Evolutionary conservation across 176 grass and related monocot species (phyloP).

Genomic region (Oryza longistaminata): DNA sequence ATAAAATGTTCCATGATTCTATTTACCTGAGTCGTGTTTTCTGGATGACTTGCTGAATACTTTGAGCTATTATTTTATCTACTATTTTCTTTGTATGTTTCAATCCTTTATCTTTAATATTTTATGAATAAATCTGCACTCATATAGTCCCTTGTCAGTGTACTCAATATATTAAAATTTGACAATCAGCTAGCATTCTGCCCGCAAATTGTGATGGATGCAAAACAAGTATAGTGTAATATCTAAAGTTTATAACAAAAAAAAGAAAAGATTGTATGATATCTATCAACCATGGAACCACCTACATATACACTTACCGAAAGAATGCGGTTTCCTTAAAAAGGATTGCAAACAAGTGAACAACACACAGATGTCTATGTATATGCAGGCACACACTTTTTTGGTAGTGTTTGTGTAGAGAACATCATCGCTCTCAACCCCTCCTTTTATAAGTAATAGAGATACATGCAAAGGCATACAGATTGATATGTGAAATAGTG

Average conservation of each 20-base stretch:
- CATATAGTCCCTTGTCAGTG: not conserved
- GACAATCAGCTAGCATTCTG: not conserved
- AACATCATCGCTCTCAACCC: not conserved
- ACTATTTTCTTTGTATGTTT: not conserved
- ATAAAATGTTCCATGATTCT: not conserved
- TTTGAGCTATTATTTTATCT: slow-evolving; percentile 4
- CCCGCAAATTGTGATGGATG: not conserved
- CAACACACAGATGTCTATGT: not conserved
- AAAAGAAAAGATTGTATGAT: not conserved
- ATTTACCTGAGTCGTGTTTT: not conserved
- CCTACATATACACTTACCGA: not conserved
- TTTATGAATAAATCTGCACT: slow-evolving; percentile 1
- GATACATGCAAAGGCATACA: not conserved
- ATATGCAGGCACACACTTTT: not conserved
- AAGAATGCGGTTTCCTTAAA: not conserved
- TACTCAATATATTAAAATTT: not conserved
- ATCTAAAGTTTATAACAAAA: not conserved
- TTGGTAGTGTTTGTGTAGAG: not conserved
- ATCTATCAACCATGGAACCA: not conserved
- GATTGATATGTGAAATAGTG: no score
- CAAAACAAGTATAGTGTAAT: not conserved
- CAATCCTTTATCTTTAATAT: slow-evolving; percentile 18
- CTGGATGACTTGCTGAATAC: not conserved
- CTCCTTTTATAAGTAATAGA: not conserved
- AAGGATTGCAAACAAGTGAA: not conserved